phyloP scores from a whole-genome alignment of 2,329 filamentous ascomycete genomes.

The Allantophomopsis lycopodina region DNA sequence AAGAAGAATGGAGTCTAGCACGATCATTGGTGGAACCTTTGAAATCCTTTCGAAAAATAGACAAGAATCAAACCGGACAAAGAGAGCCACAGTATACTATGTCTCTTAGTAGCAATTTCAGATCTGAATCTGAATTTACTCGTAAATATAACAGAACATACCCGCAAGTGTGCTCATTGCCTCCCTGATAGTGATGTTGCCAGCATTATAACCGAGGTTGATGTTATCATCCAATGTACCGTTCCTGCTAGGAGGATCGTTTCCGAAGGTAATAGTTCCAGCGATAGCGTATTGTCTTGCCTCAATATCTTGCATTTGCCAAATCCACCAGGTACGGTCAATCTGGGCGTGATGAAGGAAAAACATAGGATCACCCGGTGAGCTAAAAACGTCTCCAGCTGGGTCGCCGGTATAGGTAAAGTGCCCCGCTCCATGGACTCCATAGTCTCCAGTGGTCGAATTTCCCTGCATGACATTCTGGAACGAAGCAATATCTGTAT shows the following conservation, averaged over 20 bases:
- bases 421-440: conserved; percentile 26
- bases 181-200: conserved; percentile 16
- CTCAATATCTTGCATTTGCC: conserved; percentile 29
- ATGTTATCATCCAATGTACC: conserved; percentile 25
- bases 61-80: no score
- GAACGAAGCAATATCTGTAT: conserved; percentile 24
- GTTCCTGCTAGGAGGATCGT: conserved; percentile 24
- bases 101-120: no score
- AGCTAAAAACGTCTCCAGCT: conserved; percentile 28
- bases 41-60: no score
- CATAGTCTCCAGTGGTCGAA: conserved; percentile 17
- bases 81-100: no score
- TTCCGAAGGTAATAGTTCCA: conserved; percentile 27
- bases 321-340: conserved; percentile 32
- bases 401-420: conserved; percentile 30
- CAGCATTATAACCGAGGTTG: conserved; percentile 11
- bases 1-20: no score
- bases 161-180: conserved; percentile 27
- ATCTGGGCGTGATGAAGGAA: conserved; percentile 31
- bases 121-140: conserved; percentile 33
- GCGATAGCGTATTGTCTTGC: conserved; percentile 14
- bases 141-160: conserved; percentile 31
- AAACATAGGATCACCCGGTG: conserved; percentile 30
- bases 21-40: no score
- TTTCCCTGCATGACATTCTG: conserved; percentile 31